Evolutionary conservation across 2,329 filamentous ascomycete species (phyloP).

Genomic region (Colletotrichum truncatum): DNA sequence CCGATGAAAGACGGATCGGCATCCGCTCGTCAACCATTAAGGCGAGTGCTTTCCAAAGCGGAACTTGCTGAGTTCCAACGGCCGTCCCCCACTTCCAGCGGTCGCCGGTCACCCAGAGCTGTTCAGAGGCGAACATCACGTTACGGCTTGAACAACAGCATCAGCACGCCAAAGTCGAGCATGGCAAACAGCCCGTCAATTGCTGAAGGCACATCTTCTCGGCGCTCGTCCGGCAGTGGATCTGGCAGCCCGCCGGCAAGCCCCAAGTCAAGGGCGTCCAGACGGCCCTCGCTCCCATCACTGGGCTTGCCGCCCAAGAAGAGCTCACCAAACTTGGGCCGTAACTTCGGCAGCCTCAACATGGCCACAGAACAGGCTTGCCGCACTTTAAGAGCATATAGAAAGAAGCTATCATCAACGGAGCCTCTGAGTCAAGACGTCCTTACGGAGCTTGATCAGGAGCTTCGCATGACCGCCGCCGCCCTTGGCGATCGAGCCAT

Average conservation of each 20-base stretch:
- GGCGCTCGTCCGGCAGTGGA: conserved; percentile 54
- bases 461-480: conserved; percentile 69
- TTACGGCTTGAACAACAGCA: conserved; percentile 50
- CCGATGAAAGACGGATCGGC: conserved; percentile 60
- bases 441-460: conserved; percentile 71
- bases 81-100: conserved; percentile 53
- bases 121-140: conserved; percentile 64
- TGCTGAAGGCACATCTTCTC: conserved; percentile 57
- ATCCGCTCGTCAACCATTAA: conserved; percentile 75
- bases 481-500: conserved; percentile 67
- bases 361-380: conserved; percentile 73
- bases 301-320: conserved; percentile 58
- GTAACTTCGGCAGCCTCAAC: conserved; percentile 64
- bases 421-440: conserved; percentile 66
- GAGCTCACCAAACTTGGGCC: conserved; percentile 56
- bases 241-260: conserved; percentile 60
- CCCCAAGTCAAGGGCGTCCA: conserved; percentile 55
- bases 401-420: conserved; percentile 68
- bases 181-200: conserved; percentile 53
- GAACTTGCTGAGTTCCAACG: conserved; percentile 84
- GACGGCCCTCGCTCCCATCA: conserved; percentile 64
- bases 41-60: conserved; percentile 86
- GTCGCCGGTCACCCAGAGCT: conserved; percentile 62
- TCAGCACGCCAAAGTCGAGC: conserved; percentile 47
- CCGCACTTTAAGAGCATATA: conserved; percentile 68